Base-by-base conservation (phyloP, 2,329 filamentous ascomycete species). In the Ploettnerulaceae sp. region DNA sequence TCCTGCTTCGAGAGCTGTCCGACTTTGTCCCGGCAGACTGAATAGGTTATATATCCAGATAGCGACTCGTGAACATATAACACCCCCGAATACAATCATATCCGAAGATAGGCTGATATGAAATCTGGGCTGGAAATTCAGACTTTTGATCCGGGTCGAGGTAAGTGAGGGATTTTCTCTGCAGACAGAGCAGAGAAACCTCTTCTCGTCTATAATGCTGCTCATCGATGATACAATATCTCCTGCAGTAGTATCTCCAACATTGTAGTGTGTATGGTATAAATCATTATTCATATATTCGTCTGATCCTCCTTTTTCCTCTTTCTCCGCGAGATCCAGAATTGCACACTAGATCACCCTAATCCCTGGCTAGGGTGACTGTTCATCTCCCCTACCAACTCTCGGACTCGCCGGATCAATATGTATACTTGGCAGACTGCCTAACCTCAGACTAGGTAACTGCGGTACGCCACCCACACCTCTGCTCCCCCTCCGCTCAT, bases 381-480 rank as follows among this genome's bases (percentile, higher is more conserved):
- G 54, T 51, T 7, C 31, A 33, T 9, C 15, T 12, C 31, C 39
- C 9, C 47, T 31, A n/a, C 47, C 47, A 5, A 21, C 24, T n/a
- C 38, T 24, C 1, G 60, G 61, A 40, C 57, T 62, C 28, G 45
- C 57, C n/a, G 56, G 52, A 45, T 81, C 74, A 37, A 81, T 73
- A 20, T 80, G 71, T 57, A 82, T 82, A 53, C 74, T 71, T 3
- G 79, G 79, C 20, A 82, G 62, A 21, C 60, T 61, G 14, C 62
- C 57, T 24, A 81, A 66, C 37, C 70, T 68, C 54, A 81, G 56
- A 54, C 72, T 78, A 2, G 77, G 76, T 37, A 81, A 63, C 52
- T 72, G 74, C 0, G 74, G 73, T 5, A 64, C 57, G 1, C 66
- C 67, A 14, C 67, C 67, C 4, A 68, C 64, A 4, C 67, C 67